These are phyloP conservation scores for Kazachstania sp. DNA, from an alignment of 1,139 yeast species.

Conservation along the genomic window DNA sequence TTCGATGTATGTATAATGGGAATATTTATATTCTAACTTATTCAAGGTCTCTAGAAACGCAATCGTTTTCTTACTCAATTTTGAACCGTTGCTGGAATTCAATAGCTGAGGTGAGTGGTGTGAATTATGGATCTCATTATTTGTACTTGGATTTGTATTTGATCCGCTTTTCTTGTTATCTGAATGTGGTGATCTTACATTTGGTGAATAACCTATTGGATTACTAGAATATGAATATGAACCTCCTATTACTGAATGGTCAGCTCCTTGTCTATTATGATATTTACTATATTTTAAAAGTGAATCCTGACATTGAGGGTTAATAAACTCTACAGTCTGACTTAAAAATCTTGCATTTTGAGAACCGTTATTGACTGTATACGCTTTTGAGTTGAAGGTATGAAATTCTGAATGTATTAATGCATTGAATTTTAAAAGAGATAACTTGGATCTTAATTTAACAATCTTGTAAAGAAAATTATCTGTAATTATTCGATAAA, in stretches of 20 bases:
- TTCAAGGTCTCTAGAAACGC: conserved; percentile 6
- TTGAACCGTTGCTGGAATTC: neutral
- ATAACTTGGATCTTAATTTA: conserved; percentile 17
- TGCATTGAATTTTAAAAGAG: conserved; percentile 26
- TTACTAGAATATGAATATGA: conserved; percentile 16
- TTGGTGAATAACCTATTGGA: neutral
- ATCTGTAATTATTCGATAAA: conserved; percentile 21
- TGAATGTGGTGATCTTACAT: conserved; percentile 1
- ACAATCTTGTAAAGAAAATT: conserved; percentile 23
- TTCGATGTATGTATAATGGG: conserved; percentile 32
- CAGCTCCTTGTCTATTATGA: conserved; percentile 12
- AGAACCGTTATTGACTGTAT: conserved; percentile 1
- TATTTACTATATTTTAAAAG: conserved; percentile 27
- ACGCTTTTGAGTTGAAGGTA: conserved; percentile 3
- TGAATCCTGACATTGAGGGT: conserved; percentile 31
- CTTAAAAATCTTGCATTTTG: conserved; percentile 25
- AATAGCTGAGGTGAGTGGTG: neutral
- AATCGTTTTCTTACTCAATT: neutral
- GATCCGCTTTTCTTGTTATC: neutral
- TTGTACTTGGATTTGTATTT: neutral
- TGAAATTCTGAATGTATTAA: conserved; percentile 25
- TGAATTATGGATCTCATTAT: too few relatives aligned
- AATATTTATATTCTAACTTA: conserved; percentile 20
- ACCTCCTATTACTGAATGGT: conserved; percentile 21
- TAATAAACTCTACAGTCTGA: conserved; percentile 22